Percentiles rank a stretch among this genome's conserved stretches.
Evolutionary conservation across 768 basidiomycete species (phyloP).

Genomic region (Auriscalpium orientale): DNA sequence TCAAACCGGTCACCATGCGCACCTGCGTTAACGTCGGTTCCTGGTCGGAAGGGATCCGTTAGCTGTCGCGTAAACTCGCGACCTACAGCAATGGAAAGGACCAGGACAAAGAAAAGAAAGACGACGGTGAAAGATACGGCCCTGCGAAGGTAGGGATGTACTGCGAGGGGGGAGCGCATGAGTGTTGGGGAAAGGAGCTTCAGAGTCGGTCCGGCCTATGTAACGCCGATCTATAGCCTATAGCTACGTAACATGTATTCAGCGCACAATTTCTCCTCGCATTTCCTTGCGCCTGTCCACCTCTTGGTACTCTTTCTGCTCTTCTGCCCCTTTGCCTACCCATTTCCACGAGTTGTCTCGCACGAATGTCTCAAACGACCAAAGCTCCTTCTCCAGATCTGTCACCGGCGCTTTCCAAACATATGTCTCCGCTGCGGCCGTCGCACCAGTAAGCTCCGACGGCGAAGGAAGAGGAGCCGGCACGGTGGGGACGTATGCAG

Average conservation of each 20-base stretch:
- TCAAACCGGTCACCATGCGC: too few species aligned
- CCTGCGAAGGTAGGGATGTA: constrained; percentile 14
- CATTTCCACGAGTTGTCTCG: constrained; percentile 71
- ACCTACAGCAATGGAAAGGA: constrained; percentile 30
- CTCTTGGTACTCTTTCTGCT: constrained; percentile 38
- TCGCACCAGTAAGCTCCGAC: constrained; percentile 24
- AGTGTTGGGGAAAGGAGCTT: background rate
- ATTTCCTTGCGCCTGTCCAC: constrained; percentile 33
- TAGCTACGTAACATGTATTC: too few species aligned
- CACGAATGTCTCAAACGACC: constrained; percentile 82
- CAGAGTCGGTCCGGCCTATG: too few species aligned
- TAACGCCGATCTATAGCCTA: background rate
- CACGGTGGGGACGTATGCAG: constrained; percentile 29
- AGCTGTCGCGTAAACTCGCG: constrained; percentile 14
- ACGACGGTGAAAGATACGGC: constrained; percentile 30
- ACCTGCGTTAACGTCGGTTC: too few species aligned
- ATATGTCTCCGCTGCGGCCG: constrained; percentile 62
- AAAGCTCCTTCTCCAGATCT: constrained; percentile 50
- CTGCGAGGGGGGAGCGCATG: constrained; percentile 1
- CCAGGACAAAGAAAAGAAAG: constrained; percentile 34
- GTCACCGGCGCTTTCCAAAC: constrained; percentile 44
- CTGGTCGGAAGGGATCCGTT: background rate
- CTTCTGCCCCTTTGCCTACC: constrained; percentile 39
- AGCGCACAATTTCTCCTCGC: background rate
- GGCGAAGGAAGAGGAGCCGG: constrained; percentile 34